Conservation (phyloP, 768 basidiomycete species). For the Termitomyces sp. region DNA sequence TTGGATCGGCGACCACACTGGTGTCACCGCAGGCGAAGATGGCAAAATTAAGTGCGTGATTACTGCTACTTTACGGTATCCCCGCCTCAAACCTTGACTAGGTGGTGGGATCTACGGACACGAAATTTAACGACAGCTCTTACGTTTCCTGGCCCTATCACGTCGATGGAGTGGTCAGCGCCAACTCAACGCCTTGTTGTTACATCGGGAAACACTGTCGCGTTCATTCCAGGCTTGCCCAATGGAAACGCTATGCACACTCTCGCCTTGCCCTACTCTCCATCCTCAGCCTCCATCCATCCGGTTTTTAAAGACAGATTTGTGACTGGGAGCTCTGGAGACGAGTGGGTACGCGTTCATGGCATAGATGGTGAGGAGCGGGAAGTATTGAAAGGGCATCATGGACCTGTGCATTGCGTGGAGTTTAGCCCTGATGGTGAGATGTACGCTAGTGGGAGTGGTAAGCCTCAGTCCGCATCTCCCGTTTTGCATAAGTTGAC, state of each 20-base stretch:
- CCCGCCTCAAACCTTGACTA: conserved; percentile 28
- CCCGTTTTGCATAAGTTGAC: background rate
- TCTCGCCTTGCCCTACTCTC: conserved; percentile 76
- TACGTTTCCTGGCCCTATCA: conserved; percentile 74
- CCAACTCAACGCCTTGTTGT: conserved; percentile 82
- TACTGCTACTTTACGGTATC: background rate
- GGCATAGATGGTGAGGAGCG: conserved; percentile 85
- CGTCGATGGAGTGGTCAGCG: conserved; percentile 89
- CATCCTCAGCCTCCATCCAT: conserved; percentile 94
- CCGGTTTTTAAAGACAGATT: conserved; percentile 86
- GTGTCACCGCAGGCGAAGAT: conserved; percentile 91
- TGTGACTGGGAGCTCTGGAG: conserved; percentile 82
- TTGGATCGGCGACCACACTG: conserved; percentile 85
- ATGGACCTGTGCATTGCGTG: conserved; percentile 94
- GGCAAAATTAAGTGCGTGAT: conserved; percentile 73
- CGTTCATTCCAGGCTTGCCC: conserved; percentile 79
- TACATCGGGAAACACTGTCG: conserved; percentile 88
- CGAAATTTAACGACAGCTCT: conserved; percentile 65
- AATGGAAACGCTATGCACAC: conserved; percentile 66
- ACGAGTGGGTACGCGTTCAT: conserved; percentile 97
- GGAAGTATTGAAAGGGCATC: conserved; percentile 93
- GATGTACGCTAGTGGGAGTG: conserved; percentile 95
- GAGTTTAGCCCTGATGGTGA: conserved; percentile 96
- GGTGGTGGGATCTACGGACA: conserved; percentile 96
- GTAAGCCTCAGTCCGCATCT: conserved; percentile 39